Percentiles rank a stretch among this genome's conserved stretches.
phyloP scores from a whole-genome alignment of 371 early-diverging fungal species.

The Mortierella sp. region DNA sequence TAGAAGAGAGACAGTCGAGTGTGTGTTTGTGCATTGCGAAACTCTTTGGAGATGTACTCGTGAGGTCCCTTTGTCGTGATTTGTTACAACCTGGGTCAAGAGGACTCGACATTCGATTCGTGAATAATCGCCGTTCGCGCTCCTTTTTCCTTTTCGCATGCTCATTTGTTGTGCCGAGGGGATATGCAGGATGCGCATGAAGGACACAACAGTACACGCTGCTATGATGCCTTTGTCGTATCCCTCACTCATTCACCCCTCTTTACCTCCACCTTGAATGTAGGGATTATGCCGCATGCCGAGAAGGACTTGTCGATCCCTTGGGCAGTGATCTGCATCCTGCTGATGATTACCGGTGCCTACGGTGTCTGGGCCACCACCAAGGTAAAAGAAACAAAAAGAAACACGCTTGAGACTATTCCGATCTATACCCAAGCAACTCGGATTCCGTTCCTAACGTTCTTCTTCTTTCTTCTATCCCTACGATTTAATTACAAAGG shows the following conservation, averaged over 20 bases:
- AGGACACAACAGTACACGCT: no score
- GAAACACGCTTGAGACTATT: not conserved
- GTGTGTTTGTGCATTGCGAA: no score
- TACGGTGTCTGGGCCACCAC: conserved; percentile 45
- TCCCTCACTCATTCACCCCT: not conserved
- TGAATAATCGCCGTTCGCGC: no score
- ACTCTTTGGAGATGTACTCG: no score
- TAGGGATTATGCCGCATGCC: conserved; percentile 57
- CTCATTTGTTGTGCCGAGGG: no score
- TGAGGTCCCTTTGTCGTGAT: no score
- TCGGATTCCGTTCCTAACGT: not conserved
- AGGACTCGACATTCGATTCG: no score
- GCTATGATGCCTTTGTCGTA: no score
- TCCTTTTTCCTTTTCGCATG: not conserved
- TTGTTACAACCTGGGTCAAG: no score
- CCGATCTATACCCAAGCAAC: not conserved
- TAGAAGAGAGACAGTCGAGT: no score
- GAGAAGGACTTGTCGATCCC: conserved; percentile 49
- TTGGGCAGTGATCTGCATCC: conserved; percentile 46
- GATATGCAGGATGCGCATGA: no score
- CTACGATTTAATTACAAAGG: conserved; percentile 10
- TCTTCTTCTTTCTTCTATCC: not conserved
- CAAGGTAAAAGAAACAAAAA: conserved; percentile 24
- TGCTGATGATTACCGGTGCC: conserved; percentile 30
- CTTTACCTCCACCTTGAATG: not conserved